Evolutionary conservation across 352 stramenopile genomes (phyloP).

Genomic region (Globisporangium radiosum): DNA sequence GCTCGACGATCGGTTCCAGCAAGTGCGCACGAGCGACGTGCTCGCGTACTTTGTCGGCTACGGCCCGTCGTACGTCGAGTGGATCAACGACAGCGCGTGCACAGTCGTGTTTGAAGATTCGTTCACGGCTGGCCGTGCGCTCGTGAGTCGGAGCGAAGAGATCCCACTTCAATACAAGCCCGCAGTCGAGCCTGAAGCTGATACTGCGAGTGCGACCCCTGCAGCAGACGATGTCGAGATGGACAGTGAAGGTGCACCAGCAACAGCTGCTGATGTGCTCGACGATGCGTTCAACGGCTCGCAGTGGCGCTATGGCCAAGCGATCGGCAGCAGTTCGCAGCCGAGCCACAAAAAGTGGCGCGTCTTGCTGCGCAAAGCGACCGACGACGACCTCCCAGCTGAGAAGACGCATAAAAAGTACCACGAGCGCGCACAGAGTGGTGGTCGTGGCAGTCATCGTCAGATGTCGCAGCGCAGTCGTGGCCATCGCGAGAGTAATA

Average conservation of each 20-base stretch:
- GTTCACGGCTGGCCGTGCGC: conserved; percentile 53
- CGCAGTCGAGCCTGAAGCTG: background rate
- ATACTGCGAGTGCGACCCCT: background rate
- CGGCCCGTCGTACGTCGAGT: conserved; percentile 81
- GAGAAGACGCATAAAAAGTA: conserved; percentile 76
- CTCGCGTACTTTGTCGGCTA: conserved; percentile 76
- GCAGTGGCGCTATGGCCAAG: conserved; percentile 43
- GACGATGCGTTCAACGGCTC: conserved; percentile 62
- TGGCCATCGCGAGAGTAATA: conserved; percentile 11
- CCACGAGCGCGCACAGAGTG: conserved; percentile 36
- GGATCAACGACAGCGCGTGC: conserved; percentile 83
- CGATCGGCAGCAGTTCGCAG: conserved; percentile 50
- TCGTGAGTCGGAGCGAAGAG: conserved; percentile 48
- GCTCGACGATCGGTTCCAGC: conserved; percentile 71
- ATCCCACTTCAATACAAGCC: conserved; percentile 43
- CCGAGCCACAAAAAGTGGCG: conserved; percentile 58
- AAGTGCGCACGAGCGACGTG: conserved; percentile 74
- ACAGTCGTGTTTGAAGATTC: conserved; percentile 79
- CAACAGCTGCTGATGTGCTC: conserved; percentile 21
- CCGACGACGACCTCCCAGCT: conserved; percentile 67
- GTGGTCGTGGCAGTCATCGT: background rate
- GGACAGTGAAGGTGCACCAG: conserved; percentile 22
- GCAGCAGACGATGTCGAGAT: conserved; percentile 49
- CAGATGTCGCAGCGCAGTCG: conserved; percentile 15
- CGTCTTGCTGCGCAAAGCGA: conserved; percentile 62